phyloP scores from a whole-genome alignment of 2,329 filamentous ascomycete genomes.

The Plenodomus lindquistii region DNA sequence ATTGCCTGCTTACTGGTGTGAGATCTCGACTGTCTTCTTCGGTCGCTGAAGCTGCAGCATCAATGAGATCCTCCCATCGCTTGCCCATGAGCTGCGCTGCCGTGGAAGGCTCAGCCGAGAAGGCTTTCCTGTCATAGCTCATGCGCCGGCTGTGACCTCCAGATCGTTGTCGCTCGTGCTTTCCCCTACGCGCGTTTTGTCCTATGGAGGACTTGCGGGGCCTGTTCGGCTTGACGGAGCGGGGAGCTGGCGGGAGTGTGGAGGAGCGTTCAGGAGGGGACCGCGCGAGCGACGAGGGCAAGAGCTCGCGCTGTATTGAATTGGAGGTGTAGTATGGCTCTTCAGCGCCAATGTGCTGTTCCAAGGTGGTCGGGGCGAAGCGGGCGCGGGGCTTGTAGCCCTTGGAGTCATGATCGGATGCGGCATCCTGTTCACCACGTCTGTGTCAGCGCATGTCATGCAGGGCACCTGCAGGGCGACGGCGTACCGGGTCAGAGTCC shows the following conservation, averaged over 20 bases:
- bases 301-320: slow-evolving; percentile 70
- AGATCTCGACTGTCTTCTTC: slow-evolving; percentile 88
- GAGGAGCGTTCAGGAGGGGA: slow-evolving; percentile 87
- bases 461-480: slow-evolving; percentile 13
- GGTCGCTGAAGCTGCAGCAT: slow-evolving; percentile 89
- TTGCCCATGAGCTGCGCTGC: slow-evolving; percentile 76
- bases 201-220: slow-evolving; percentile 86
- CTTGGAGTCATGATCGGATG: slow-evolving; percentile 46
- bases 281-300: slow-evolving; percentile 79
- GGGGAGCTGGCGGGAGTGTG: slow-evolving; percentile 81
- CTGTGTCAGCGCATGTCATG: slow-evolving; percentile 22
- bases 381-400: slow-evolving; percentile 44
- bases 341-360: slow-evolving; percentile 68
- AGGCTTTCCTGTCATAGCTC: slow-evolving; percentile 76
- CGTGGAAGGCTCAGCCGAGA: slow-evolving; percentile 80
- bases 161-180: slow-evolving; percentile 81
- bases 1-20: slow-evolving; percentile 70
- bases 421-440: slow-evolving; percentile 36
- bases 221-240: slow-evolving; percentile 70
- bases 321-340: slow-evolving; percentile 52
- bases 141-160: slow-evolving; percentile 74
- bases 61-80: slow-evolving; percentile 94
- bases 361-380: slow-evolving; percentile 54
- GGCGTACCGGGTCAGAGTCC: slow-evolving; percentile 44
- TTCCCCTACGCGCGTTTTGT: slow-evolving; percentile 73